Evolutionary conservation across 78 protist species (phyloP).

Genomic region (Dictyostelium citrinum): DNA sequence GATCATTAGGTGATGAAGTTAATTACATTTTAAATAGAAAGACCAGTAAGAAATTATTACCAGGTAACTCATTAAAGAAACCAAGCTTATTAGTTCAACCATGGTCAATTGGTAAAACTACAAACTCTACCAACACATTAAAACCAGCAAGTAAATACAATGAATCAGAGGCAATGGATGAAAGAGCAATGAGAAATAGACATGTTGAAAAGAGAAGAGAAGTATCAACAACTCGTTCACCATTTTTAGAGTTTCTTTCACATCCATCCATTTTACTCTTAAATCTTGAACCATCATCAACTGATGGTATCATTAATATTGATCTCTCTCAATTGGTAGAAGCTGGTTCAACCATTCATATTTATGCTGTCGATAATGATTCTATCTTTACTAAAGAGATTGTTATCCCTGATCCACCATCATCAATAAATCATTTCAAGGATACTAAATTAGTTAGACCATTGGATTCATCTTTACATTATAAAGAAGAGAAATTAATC

Average conservation of each 20-base stretch:
- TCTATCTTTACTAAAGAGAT: constrained; percentile 4
- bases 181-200: neutral
- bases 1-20: constrained; percentile 64
- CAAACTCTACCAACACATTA: neutral
- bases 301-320: neutral
- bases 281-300: constrained; percentile 22
- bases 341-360: neutral
- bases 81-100: constrained; percentile 47
- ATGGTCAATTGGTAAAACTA: constrained; percentile 39
- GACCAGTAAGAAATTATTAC: constrained; percentile 3
- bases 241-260: constrained; percentile 27
- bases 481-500: constrained; percentile 52
- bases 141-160: neutral
- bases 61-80: constrained; percentile 65
- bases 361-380: constrained; percentile 47
- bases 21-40: constrained; percentile 63
- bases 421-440: constrained; percentile 3
- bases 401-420: neutral
- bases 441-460: constrained; percentile 31
- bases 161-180: neutral
- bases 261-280: constrained; percentile 2
- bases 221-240: neutral
- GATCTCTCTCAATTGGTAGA: neutral
- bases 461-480: constrained; percentile 36
- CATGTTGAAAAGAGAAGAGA: neutral